Evolutionary conservation across 2,329 filamentous ascomycete genomes (phyloP).

Genomic region (Tolypocladium ovalisporum): DNA sequence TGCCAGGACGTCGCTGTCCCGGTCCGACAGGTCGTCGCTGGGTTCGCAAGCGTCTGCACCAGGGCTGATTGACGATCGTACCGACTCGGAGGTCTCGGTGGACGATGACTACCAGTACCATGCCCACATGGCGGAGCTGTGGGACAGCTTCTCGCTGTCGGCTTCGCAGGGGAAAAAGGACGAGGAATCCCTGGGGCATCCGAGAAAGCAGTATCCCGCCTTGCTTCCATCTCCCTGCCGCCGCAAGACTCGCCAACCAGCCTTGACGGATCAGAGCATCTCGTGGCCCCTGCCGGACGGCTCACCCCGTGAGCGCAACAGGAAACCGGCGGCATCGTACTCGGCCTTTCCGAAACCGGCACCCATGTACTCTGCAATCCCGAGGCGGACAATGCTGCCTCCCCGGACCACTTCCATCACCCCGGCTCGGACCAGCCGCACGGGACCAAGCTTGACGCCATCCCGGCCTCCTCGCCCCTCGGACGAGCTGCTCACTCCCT

Average conservation of each 20-base stretch:
- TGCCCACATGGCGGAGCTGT: slow-evolving; percentile 31
- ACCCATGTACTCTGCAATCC: slow-evolving; percentile 30
- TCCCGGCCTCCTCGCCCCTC: slow-evolving; percentile 18
- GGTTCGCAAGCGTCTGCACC: slow-evolving; percentile 35
- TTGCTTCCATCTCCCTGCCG: slow-evolving; percentile 17
- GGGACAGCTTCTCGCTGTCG: slow-evolving; percentile 39
- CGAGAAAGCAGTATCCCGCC: slow-evolving; percentile 19
- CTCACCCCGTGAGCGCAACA: slow-evolving; percentile 3
- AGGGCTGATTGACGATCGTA: slow-evolving; percentile 37
- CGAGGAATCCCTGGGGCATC: slow-evolving; percentile 4
- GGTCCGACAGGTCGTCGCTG: slow-evolving; percentile 27
- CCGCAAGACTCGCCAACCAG: slow-evolving; percentile 13
- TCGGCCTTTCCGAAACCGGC: slow-evolving; percentile 8
- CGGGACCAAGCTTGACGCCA: slow-evolving; percentile 8
- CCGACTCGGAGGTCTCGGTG: slow-evolving; percentile 37
- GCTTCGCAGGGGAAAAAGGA: slow-evolving; percentile 4
- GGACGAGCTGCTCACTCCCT: slow-evolving; percentile 13
- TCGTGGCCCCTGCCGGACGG: slow-evolving; percentile 16
- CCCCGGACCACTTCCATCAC: background rate
- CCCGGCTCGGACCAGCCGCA: background rate
- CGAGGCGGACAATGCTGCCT: slow-evolving; percentile 16
- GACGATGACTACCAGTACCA: slow-evolving; percentile 42
- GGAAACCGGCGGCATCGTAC: slow-evolving; percentile 2
- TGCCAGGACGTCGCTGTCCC: background rate
- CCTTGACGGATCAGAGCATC: slow-evolving; percentile 6